These are phyloP conservation scores for Xylaria sp. DNA, from an alignment of 495 filamentous ascomycete species.

Conservation along the genomic window DNA sequence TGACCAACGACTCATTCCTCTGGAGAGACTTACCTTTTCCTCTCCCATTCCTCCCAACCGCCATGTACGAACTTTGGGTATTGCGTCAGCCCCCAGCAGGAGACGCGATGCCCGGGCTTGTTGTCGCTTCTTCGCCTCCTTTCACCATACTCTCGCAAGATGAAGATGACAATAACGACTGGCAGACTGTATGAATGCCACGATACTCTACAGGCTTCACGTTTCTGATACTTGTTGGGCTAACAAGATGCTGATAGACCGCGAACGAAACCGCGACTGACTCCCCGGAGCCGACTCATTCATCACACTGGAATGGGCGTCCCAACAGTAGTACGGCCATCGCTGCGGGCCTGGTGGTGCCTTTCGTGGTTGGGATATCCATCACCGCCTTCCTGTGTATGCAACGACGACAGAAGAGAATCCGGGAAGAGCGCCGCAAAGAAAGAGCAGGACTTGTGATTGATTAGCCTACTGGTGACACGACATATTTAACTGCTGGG, in stretches of 20 bases:
- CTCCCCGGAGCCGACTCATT: slow-evolving; percentile 31
- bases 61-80: slow-evolving; percentile 50
- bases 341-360: slow-evolving; percentile 38
- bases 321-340: slow-evolving; percentile 38
- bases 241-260: slow-evolving; percentile 23
- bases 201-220: not conserved
- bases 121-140: slow-evolving; percentile 32
- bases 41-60: slow-evolving; percentile 43
- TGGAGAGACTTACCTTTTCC: slow-evolving; percentile 50
- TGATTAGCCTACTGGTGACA: slow-evolving; percentile 23
- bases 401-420: slow-evolving; percentile 35
- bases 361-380: slow-evolving; percentile 34
- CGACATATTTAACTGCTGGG: not conserved
- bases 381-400: slow-evolving; percentile 35
- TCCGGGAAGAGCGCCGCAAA: slow-evolving; percentile 32
- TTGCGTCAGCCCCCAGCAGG: slow-evolving; percentile 30
- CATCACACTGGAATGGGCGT: slow-evolving; percentile 22
- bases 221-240: not conserved
- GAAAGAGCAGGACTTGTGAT: slow-evolving; percentile 37
- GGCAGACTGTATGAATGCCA: slow-evolving; percentile 13
- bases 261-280: slow-evolving; percentile 27
- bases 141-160: slow-evolving; percentile 30
- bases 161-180: slow-evolving; percentile 24
- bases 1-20: slow-evolving; percentile 40
- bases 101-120: slow-evolving; percentile 12